Percentiles rank a stretch among this genome's conserved stretches.
Evolutionary conservation across 108 stramenopile species (phyloP).

Genomic region (Epipyxis sp.): DNA sequence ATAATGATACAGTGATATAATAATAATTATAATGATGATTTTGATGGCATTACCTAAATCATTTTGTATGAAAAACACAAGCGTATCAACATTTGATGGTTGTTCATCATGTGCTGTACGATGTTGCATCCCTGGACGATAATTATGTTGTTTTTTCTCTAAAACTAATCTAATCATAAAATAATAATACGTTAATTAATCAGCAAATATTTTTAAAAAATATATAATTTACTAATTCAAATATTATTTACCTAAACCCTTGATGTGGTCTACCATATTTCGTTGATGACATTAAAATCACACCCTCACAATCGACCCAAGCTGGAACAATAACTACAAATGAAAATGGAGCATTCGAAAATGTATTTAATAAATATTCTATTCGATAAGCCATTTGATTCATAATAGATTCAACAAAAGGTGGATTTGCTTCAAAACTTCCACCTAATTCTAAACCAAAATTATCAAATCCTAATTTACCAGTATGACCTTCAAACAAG

Average conservation of each 20-base stretch:
- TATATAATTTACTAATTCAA: no score
- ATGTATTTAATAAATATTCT: background rate
- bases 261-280: constrained; percentile 28
- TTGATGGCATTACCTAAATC: constrained; percentile 35
- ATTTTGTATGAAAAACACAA: constrained; percentile 41
- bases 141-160: constrained; percentile 37
- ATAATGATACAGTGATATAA: no score
- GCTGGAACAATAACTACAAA: background rate
- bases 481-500: background rate
- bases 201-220: no score
- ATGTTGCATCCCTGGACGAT: constrained; percentile 45
- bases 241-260: no score
- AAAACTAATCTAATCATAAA: constrained; percentile 39
- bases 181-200: no score
- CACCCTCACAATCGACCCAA: background rate
- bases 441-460: no score
- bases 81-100: constrained; percentile 41
- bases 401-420: background rate
- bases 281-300: constrained; percentile 35
- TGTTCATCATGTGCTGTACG: constrained; percentile 37
- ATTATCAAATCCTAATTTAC: no score
- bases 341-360: background rate
- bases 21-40: no score
- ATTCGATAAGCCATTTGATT: background rate
- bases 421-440: background rate